phyloP scores from a whole-genome alignment of 148 eudicot species.

The Camellia japonica region DNA sequence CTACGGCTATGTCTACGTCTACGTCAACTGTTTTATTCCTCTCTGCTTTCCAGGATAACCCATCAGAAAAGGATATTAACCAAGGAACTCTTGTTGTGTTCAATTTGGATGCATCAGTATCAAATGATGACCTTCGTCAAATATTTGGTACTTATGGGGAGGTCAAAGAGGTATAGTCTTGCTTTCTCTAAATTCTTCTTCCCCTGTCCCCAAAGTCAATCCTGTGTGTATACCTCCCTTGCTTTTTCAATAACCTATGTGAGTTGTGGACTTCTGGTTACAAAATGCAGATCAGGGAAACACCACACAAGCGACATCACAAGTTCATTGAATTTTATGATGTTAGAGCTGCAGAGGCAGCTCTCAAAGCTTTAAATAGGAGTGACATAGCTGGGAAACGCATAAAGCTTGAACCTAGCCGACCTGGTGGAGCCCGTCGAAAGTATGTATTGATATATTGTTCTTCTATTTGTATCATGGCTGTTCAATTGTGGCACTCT shows the following conservation, averaged over 20 bases:
- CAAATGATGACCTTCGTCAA: conserved; percentile 52
- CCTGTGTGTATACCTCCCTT: background rate
- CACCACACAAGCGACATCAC: conserved; percentile 61
- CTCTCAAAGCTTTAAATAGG: conserved; percentile 58
- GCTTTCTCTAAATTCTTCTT: background rate
- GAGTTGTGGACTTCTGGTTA: background rate
- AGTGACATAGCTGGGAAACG: conserved; percentile 63
- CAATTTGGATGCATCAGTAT: conserved; percentile 57
- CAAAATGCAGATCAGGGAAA: conserved; percentile 53
- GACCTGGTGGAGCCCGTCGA: conserved; percentile 64
- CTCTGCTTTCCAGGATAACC: conserved; percentile 41
- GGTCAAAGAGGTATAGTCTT: conserved; percentile 45
- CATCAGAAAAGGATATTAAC: conserved; percentile 59
- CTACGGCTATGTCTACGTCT: background rate
- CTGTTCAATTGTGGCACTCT: background rate
- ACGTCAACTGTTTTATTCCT: background rate
- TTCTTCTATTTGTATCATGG: background rate
- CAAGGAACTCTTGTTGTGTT: conserved; percentile 63
- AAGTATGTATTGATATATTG: conserved; percentile 27
- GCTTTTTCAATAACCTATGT: background rate
- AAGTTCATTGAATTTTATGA: conserved; percentile 59
- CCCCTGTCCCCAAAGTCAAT: background rate
- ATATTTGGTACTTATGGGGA: conserved; percentile 63
- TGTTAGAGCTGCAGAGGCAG: conserved; percentile 65
- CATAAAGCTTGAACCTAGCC: conserved; percentile 61